Percentiles rank a stretch among this genome's conserved stretches.
phyloP scores from a whole-genome alignment of 345 rosid species.

The Brassica carinata region DNA sequence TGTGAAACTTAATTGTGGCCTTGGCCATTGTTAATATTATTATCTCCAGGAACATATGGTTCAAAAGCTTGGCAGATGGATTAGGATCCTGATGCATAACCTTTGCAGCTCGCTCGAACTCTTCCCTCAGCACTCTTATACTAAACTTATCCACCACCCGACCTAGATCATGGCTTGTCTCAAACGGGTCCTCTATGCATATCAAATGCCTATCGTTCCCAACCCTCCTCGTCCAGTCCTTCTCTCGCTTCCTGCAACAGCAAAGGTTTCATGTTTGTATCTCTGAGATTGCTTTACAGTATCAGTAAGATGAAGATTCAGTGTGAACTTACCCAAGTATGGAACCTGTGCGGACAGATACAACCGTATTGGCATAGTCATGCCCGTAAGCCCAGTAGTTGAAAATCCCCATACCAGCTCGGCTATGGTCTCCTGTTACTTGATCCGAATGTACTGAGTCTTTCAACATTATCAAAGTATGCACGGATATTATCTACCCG shows the following conservation, averaged over 20 bases:
- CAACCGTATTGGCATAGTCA: slow-evolving; percentile 77
- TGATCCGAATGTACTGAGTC: slow-evolving; percentile 69
- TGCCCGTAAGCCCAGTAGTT: slow-evolving; percentile 93
- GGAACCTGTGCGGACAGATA: slow-evolving; percentile 80
- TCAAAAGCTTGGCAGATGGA: slow-evolving; percentile 72
- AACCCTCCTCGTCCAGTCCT: slow-evolving; percentile 94
- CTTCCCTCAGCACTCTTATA: slow-evolving; percentile 87
- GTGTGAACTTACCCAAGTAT: slow-evolving; percentile 58
- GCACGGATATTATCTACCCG: slow-evolving; percentile 58
- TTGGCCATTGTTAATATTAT: slow-evolving; percentile 21
- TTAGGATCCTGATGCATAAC: slow-evolving; percentile 76
- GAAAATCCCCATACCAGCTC: slow-evolving; percentile 93
- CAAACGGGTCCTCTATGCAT: slow-evolving; percentile 99
- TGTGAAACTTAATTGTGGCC: slow-evolving; percentile 5
- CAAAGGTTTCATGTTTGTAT: not conserved
- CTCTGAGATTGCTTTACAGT: not conserved
- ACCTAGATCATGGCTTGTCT: slow-evolving; percentile 80
- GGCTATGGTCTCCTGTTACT: slow-evolving; percentile 70
- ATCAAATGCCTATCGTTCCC: slow-evolving; percentile 97
- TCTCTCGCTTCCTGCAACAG: slow-evolving; percentile 72
- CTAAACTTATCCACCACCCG: slow-evolving; percentile 93
- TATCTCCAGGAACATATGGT: slow-evolving; percentile 51
- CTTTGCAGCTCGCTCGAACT: slow-evolving; percentile 93
- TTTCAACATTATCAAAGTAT: slow-evolving; percentile 79
- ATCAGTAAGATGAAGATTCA: too few species aligned